Percentiles rank a stretch among this genome's conserved stretches.
Evolutionary conservation across 768 basidiomycete species (phyloP).

Genomic region (Gloeophyllum trabeum): DNA sequence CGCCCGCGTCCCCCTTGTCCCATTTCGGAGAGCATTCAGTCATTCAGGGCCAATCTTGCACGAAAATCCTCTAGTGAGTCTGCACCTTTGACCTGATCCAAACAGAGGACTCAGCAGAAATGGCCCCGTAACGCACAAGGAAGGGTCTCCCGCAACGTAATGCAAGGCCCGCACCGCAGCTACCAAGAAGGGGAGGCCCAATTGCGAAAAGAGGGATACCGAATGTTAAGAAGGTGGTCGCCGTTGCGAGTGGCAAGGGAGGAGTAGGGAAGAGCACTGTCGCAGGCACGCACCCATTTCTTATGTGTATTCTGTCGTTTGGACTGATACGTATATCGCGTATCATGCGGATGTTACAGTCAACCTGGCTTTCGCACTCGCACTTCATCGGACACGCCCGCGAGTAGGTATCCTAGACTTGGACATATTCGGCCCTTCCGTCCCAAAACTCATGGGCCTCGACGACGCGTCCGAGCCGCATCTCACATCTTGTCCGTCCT

Average conservation of each 20-base stretch:
- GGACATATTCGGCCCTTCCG: constrained; percentile 91
- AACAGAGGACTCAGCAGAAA: constrained; percentile 11
- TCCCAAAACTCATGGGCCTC: constrained; percentile 90
- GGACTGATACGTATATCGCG: not conserved
- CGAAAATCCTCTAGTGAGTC: constrained; percentile 46
- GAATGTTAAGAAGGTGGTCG: constrained; percentile 71
- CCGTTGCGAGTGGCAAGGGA: constrained; percentile 89
- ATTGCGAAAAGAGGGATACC: constrained; percentile 47
- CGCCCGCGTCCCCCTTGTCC: too few relatives aligned
- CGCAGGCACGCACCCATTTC: constrained; percentile 42
- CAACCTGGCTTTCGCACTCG: constrained; percentile 73
- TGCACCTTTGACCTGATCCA: constrained; percentile 3
- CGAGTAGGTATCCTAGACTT: constrained; percentile 87
- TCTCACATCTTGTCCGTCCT: not conserved
- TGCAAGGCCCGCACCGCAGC: constrained; percentile 47
- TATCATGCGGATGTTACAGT: constrained; percentile 26
- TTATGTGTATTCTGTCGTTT: not conserved
- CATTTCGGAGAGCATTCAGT: too few relatives aligned
- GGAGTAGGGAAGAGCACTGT: constrained; percentile 95
- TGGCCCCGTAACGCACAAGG: constrained; percentile 14
- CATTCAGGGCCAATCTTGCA: too few relatives aligned
- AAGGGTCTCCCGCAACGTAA: too few relatives aligned
- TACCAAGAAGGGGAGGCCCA: constrained; percentile 45
- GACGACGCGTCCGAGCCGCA: constrained; percentile 64
- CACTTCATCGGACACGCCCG: constrained; percentile 33